Conservation (phyloP, 768 basidiomycete species). For the Russula sp. region DNA sequence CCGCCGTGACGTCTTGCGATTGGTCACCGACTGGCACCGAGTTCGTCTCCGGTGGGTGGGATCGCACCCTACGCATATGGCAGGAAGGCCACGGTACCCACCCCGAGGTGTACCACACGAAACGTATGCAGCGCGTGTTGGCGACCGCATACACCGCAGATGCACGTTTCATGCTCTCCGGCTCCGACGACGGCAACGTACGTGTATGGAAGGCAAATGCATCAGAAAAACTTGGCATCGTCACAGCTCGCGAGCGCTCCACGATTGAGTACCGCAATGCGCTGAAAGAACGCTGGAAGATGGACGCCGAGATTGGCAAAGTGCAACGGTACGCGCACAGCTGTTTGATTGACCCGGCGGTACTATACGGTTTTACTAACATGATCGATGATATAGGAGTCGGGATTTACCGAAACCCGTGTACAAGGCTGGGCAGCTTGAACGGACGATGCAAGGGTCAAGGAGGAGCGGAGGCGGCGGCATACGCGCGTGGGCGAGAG, state of each 20-base stretch:
- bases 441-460: constrained; percentile 95
- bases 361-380: constrained; percentile 7
- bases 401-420: constrained; percentile 88
- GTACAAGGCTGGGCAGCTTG: constrained; percentile 81
- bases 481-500: constrained; percentile 82
- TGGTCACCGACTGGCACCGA: constrained; percentile 96
- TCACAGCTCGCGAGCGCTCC: constrained; percentile 87
- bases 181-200: constrained; percentile 94
- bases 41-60: constrained; percentile 96
- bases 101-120: constrained; percentile 97
- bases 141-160: constrained; percentile 86
- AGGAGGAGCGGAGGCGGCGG: constrained; percentile 89
- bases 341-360: not conserved
- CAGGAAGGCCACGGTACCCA: constrained; percentile 75
- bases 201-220: constrained; percentile 94
- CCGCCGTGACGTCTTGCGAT: constrained; percentile 96
- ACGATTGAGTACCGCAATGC: constrained; percentile 90
- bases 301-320: constrained; percentile 75
- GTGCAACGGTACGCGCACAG: constrained; percentile 62
- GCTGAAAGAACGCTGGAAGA: constrained; percentile 85
- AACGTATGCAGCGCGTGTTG: constrained; percentile 97
- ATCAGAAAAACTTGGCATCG: constrained; percentile 85
- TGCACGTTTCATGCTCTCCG: constrained; percentile 84
- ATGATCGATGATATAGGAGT: constrained; percentile 45
- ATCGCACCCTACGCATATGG: constrained; percentile 93